A percentile compares a stretch with the other conserved stretches of the same genome.
Conservation (phyloP, 768 basidiomycete species). For the Dioszegia aurantiaca region DNA sequence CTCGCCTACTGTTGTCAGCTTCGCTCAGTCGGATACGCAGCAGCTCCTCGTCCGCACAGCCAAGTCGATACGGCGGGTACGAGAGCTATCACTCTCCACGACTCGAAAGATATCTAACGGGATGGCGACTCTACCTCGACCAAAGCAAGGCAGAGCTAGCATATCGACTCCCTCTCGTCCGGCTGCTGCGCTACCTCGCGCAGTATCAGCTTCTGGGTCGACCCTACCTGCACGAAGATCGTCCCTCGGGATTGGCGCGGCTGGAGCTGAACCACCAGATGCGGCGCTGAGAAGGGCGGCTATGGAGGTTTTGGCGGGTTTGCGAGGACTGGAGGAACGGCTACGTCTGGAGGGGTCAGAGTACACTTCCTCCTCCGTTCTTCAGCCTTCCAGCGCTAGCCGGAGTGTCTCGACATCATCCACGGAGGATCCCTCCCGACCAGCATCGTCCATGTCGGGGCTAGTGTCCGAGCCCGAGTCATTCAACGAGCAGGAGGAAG, state of each 20-base stretch:
- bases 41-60: constrained; percentile 30
- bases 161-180: constrained; percentile 49
- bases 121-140: constrained; percentile 4
- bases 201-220: constrained; percentile 12
- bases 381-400: not conserved
- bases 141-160: constrained; percentile 17
- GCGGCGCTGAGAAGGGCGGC: constrained; percentile 71
- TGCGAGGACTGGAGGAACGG: constrained; percentile 76
- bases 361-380: not conserved
- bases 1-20: constrained; percentile 10
- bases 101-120: constrained; percentile 15
- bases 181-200: constrained; percentile 18
- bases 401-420: constrained; percentile 7
- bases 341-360: constrained; percentile 55
- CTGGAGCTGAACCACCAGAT: not conserved
- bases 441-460: constrained; percentile 18
- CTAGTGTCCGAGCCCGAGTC: constrained; percentile 10
- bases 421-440: constrained; percentile 13
- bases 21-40: constrained; percentile 17
- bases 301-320: constrained; percentile 73
- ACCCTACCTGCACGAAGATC: not conserved
- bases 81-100: constrained; percentile 35
- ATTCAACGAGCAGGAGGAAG: constrained; percentile 39
- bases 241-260: not conserved
- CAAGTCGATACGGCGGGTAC: constrained; percentile 31